Base-by-base conservation (phyloP, 768 basidiomycete species). In the Pleurotus ostreatus region DNA sequence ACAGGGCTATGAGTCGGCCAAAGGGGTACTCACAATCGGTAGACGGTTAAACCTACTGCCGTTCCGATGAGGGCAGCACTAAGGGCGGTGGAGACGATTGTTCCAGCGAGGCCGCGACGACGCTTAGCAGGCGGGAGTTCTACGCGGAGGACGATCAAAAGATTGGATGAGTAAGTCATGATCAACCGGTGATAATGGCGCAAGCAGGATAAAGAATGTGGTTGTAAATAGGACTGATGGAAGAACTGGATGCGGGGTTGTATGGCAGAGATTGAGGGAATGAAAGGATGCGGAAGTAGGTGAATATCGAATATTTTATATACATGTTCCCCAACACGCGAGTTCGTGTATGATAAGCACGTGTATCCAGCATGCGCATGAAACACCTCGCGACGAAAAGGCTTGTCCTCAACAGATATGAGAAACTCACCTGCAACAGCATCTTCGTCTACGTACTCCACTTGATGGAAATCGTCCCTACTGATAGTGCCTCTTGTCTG, bases 11-110 rank as follows among this genome's bases (percentile, higher is more conserved):
- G 49, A 57, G 23, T 37, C 16, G 47, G 47, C 3, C 25, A 23
- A 25, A 51, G 45, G 54, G 40, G 38, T 34, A 80, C 89, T 75
- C 68, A 92, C 91, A 93, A 74, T 70, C 89, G 82, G 73, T 92
- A 94, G 41, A 92, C 89, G 45, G 90, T 91, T 59, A 92, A 78
- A 57, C 91, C 91, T 51, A 94, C 91, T 13, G 92, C 92, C 18
- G 89, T 86, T 57, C 91, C 89, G 58, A 94, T 89, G 57, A 94
- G 80, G 46, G 89, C 92, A 60, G 91, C 90, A 71, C 81, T 89
- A 71, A 93, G 74, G 55, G 92, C 91, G 30, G 89, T 89, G 13
- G 89, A 88, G 59, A 92, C 82, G 64, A 94, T 86, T 57, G 88
- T 86, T 60, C 89, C 89, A 60, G 89, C 86, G 70, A 92, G 78